Conservation (phyloP, 1,284 basidiomycete genomes). For the Melampsora americana region DNA sequence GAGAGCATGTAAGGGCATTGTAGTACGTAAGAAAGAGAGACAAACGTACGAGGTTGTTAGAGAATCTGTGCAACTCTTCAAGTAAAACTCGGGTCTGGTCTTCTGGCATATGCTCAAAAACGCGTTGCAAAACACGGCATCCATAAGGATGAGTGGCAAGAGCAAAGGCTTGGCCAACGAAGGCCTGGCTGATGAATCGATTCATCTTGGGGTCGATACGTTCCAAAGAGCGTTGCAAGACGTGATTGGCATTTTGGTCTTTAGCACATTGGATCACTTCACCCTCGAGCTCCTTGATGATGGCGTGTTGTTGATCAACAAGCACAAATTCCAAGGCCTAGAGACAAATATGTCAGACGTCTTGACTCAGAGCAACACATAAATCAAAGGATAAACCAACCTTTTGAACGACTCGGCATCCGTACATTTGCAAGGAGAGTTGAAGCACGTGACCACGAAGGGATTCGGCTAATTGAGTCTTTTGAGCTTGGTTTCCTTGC, state of each 20-base stretch:
- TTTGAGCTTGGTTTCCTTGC: conserved; percentile 74
- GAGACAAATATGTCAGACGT: conserved; percentile 44
- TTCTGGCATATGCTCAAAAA: conserved; percentile 74
- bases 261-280: conserved; percentile 83
- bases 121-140: conserved; percentile 89
- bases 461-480: conserved; percentile 66
- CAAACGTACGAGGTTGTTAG: conserved; percentile 59
- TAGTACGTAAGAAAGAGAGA: background rate
- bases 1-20: background rate
- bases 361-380: background rate
- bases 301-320: conserved; percentile 69
- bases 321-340: conserved; percentile 80
- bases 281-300: conserved; percentile 76
- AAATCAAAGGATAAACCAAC: conserved; percentile 45
- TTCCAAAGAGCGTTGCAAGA: conserved; percentile 80
- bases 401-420: conserved; percentile 64
- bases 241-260: conserved; percentile 93
- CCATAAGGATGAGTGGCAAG: conserved; percentile 88
- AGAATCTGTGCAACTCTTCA: conserved; percentile 75
- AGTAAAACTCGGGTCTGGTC: conserved; percentile 69
- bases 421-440: conserved; percentile 89
- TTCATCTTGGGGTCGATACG: conserved; percentile 73
- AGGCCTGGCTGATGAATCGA: conserved; percentile 67
- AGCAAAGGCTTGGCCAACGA: conserved; percentile 76
- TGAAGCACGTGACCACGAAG: conserved; percentile 77